phyloP scores from a whole-genome alignment of 2,329 filamentous ascomycete genomes.

The Calonectria naviculata region DNA sequence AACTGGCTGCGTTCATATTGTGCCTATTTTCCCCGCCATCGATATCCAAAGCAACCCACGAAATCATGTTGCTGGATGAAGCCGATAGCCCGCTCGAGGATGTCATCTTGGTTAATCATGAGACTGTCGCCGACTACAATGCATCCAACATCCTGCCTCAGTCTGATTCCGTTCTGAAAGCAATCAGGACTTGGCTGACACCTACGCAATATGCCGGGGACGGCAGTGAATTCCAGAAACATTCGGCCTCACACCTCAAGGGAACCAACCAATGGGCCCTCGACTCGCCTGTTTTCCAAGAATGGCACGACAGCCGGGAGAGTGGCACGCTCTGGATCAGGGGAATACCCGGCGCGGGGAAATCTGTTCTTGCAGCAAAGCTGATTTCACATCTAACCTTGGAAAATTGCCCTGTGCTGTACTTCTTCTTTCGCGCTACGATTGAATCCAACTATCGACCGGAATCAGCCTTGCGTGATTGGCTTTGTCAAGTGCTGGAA shows the following conservation, averaged over 20 bases:
- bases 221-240: slow-evolving; percentile 17
- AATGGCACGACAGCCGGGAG: slow-evolving; percentile 11
- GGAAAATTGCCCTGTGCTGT: slow-evolving; percentile 42
- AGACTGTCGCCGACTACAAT: not conserved
- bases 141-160: not conserved
- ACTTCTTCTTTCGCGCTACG: slow-evolving; percentile 53
- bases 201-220: slow-evolving; percentile 7
- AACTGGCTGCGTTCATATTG: too few species aligned
- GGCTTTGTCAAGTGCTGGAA: slow-evolving; percentile 45
- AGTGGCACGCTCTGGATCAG: slow-evolving; percentile 19
- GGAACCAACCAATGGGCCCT: slow-evolving; percentile 18
- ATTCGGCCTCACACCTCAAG: slow-evolving; percentile 1
- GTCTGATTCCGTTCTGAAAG: not conserved
- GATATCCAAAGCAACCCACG: too few species aligned
- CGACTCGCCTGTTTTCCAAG: not conserved
- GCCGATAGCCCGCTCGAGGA: not conserved
- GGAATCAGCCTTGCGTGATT: slow-evolving; percentile 45
- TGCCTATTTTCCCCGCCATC: too few species aligned
- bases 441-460: slow-evolving; percentile 48
- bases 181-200: slow-evolving; percentile 15
- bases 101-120: not conserved
- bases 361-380: slow-evolving; percentile 47
- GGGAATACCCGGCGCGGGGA: slow-evolving; percentile 52
- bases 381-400: slow-evolving; percentile 23
- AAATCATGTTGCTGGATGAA: not conserved